These are phyloP conservation scores for Leptodontidium sp. DNA, from an alignment of 2,329 filamentous ascomycete genomes.

Conservation along the genomic window DNA sequence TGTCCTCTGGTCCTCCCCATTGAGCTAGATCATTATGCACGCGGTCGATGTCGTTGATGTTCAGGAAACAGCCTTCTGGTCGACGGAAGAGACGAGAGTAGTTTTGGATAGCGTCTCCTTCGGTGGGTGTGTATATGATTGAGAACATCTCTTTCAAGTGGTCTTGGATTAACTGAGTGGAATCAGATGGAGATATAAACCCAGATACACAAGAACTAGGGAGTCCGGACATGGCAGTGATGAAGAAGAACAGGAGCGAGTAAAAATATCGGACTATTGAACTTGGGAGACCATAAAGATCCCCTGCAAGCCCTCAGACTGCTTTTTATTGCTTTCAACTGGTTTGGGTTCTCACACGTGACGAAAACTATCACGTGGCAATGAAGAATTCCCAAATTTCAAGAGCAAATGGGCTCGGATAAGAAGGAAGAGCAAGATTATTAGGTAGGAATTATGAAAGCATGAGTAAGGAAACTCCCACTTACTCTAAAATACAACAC, in stretches of 20 bases:
- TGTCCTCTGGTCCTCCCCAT: slow-evolving; percentile 75
- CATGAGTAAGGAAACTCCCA: background rate
- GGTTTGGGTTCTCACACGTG: background rate
- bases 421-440: background rate
- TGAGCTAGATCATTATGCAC: slow-evolving; percentile 72
- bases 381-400: no score
- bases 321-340: background rate
- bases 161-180: slow-evolving; percentile 70
- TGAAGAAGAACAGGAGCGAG: background rate
- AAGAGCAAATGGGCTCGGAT: background rate
- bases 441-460: background rate
- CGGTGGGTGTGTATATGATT: slow-evolving; percentile 90
- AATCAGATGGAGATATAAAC: slow-evolving; percentile 22
- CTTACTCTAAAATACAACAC: slow-evolving; percentile 79
- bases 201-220: background rate
- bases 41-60: slow-evolving; percentile 71
- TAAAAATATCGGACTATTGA: no score
- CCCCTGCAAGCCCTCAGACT: no score
- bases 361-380: background rate
- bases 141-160: slow-evolving; percentile 89
- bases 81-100: slow-evolving; percentile 80
- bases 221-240: background rate
- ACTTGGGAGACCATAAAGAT: no score
- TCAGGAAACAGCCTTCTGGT: slow-evolving; percentile 83
- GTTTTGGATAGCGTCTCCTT: slow-evolving; percentile 87